Evolutionary conservation across 208 protist genomes (phyloP).

Genomic region (Acanthamoeba healyi): DNA sequence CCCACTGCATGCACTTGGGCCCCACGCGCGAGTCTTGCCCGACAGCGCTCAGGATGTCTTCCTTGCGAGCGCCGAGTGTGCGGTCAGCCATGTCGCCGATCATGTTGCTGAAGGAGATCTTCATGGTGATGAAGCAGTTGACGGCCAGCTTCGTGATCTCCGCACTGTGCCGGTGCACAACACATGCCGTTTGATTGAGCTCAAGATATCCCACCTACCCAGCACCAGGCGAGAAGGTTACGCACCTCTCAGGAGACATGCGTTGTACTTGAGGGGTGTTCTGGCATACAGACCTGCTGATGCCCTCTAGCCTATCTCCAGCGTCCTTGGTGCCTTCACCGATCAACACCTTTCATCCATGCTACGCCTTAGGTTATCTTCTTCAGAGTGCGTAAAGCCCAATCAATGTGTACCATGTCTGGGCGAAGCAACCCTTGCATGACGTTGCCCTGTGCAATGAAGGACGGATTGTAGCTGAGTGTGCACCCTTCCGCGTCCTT

Average conservation of each 20-base stretch:
- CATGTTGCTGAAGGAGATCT: constrained; percentile 86
- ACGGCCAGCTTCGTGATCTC: constrained; percentile 87
- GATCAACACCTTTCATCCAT: constrained; percentile 88
- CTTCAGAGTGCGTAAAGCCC: too few relatives aligned
- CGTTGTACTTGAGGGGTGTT: constrained; percentile 74
- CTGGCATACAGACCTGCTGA: constrained; percentile 79
- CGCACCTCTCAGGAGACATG: constrained; percentile 76
- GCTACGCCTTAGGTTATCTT: too few relatives aligned
- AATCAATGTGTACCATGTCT: constrained; percentile 78
- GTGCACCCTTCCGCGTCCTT: constrained; percentile 78
- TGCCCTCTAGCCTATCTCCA: constrained; percentile 78
- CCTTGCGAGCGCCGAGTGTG: constrained; percentile 86
- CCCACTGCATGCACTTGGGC: constrained; percentile 87
- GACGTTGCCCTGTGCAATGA: constrained; percentile 88
- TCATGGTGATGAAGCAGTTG: constrained; percentile 90
- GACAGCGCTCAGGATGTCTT: constrained; percentile 86
- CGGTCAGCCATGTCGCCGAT: constrained; percentile 88
- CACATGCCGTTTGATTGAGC: neutral
- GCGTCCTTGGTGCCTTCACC: constrained; percentile 82
- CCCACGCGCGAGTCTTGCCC: constrained; percentile 87
- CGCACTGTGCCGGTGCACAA: constrained; percentile 71
- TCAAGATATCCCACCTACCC: neutral
- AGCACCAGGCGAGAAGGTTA: neutral
- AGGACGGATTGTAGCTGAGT: constrained; percentile 88
- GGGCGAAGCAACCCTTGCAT: constrained; percentile 80